phyloP scores from a whole-genome alignment of 2,329 filamentous ascomycete genomes.

The Botrytis aclada region DNA sequence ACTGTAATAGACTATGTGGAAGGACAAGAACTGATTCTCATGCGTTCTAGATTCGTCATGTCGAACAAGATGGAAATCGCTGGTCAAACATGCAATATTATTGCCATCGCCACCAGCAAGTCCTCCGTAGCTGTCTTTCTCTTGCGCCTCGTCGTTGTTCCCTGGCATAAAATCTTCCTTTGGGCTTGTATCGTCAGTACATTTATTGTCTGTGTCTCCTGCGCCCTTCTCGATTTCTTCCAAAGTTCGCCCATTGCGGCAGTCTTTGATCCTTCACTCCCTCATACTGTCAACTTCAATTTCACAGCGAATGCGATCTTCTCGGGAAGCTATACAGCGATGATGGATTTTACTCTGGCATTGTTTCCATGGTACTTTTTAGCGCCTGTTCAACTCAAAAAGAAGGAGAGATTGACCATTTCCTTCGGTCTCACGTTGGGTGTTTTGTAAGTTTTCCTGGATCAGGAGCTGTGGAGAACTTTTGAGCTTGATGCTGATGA shows the following conservation, averaged over 20 bases:
- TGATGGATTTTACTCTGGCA: constrained; percentile 13
- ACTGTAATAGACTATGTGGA: not conserved
- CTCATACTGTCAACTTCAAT: constrained; percentile 3
- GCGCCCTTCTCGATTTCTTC: not conserved
- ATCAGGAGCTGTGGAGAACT: not conserved
- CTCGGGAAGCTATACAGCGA: not conserved
- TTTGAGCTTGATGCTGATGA: not conserved
- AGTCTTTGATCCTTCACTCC: constrained; percentile 3
- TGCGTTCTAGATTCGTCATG: not conserved
- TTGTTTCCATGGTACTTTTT: constrained; percentile 17
- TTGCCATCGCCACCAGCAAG: constrained; percentile 6
- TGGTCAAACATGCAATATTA: constrained; percentile 13
- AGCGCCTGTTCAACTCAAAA: not conserved
- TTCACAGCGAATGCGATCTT: constrained; percentile 10
- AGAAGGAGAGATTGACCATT: constrained; percentile 12
- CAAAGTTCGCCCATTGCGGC: not conserved
- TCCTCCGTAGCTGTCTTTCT: constrained; percentile 14
- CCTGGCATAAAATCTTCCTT: constrained; percentile 12
- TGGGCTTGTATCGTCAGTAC: not conserved
- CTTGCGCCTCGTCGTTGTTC: constrained; percentile 11
- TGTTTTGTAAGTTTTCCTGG: constrained; percentile 4
- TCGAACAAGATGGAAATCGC: constrained; percentile 17
- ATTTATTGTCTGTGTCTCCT: not conserved
- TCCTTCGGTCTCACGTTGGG: constrained; percentile 13
- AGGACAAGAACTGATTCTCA: not conserved